phyloP scores from a whole-genome alignment of 495 filamentous ascomycete species.

The Penicillium silybi region DNA sequence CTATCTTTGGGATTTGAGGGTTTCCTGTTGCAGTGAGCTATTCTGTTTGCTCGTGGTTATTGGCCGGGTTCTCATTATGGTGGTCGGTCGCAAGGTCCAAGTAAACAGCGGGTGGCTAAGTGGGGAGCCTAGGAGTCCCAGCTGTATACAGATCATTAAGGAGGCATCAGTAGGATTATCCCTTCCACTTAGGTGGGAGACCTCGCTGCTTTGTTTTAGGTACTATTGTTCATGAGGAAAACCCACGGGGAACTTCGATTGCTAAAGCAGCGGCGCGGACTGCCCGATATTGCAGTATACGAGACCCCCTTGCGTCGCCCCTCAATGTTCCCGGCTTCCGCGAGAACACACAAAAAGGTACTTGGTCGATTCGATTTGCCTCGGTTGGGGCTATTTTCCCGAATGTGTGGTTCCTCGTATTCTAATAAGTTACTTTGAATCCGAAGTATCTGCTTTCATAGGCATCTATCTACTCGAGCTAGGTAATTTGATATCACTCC shows the following conservation, averaged over 20 bases:
- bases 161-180: not conserved
- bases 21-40: no score
- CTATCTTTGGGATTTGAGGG: no score
- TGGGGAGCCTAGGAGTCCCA: not conserved
- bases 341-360: not conserved
- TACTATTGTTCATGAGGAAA: not conserved
- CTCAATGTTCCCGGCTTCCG: not conserved
- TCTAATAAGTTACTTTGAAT: not conserved
- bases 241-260: no score
- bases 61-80: no score
- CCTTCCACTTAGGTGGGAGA: not conserved
- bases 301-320: not conserved
- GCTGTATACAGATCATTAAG: not conserved
- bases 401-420: not conserved
- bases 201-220: not conserved
- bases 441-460: not conserved
- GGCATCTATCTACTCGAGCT: not conserved
- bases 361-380: not conserved
- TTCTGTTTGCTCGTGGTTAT: no score
- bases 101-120: not conserved
- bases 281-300: not conserved
- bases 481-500: not conserved
- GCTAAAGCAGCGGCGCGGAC: not conserved
- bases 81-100: no score
- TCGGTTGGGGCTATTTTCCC: not conserved